Conservation (phyloP, 805 yeast genomes). For the Clavispora santaluciae region DNA sequence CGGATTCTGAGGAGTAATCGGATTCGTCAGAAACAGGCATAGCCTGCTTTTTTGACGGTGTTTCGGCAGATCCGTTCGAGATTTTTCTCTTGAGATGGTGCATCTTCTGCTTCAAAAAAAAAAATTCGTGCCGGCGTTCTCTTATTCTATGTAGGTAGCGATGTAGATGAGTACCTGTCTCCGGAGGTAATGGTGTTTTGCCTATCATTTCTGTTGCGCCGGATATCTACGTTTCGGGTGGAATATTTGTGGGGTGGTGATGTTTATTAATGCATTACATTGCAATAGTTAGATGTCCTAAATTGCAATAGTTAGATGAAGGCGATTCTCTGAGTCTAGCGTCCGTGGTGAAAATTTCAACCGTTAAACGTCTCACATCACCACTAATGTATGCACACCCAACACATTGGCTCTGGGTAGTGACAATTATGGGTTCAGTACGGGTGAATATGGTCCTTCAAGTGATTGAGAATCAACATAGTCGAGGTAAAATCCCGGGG, state of each 20-base stretch:
- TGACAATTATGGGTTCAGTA: no score
- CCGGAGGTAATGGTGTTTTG: neutral
- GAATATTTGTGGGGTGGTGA: no score
- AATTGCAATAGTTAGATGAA: no score
- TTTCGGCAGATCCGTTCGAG: conserved; percentile 8
- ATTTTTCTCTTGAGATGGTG: conserved; percentile 12
- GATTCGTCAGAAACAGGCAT: conserved; percentile 1
- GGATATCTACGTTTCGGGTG: no score
- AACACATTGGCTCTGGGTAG: neutral
- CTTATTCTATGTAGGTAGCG: conserved; percentile 1
- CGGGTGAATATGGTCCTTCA: no score
- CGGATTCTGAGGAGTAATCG: conserved; percentile 6
- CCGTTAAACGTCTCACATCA: neutral
- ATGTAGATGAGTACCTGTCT: neutral
- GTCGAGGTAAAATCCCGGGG: no score
- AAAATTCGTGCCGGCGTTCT: conserved; percentile 1
- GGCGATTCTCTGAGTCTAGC: no score
- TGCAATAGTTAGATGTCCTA: no score
- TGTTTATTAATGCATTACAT: no score
- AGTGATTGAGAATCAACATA: no score
- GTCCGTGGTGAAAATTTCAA: neutral
- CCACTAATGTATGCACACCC: neutral
- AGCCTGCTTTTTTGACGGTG: conserved; percentile 10
- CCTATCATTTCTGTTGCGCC: neutral
- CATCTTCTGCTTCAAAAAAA: neutral